Base-by-base conservation (phyloP, 805 yeast genomes). In the Candida nanaspora region DNA sequence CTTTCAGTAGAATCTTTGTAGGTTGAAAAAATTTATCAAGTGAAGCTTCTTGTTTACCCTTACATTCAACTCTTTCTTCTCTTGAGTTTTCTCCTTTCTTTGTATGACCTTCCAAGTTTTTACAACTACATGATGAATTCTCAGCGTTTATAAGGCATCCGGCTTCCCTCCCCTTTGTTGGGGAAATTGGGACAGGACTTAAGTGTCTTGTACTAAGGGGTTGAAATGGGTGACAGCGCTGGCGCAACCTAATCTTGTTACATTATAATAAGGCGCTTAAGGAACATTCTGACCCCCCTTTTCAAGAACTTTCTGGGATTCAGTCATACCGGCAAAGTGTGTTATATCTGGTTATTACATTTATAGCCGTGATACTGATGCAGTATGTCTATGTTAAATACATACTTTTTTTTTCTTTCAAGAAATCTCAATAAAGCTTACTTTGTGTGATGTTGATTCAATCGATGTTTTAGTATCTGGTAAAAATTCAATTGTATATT, bases 21-120 rank as follows among this genome's bases (percentile, higher is more conserved):
- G n/a, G n/a, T n/a, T n/a, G n/a, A n/a, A n/a, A 7, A 23, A 23
- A 23, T 28, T 14, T 28, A 28, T 7, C 30, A 10, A 6, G 7
- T 28, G 10, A 10, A 5, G 15, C n/a, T 28, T 14, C 15, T 28
- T 14, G 10, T 4, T 16, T 13, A 8, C 16, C 33, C 16, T 30
- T 16, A 4, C 19, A 7, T 33, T 20, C 15, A 33, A 10, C 37
- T 23, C 10, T 21, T 34, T 16, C 37, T 34, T 15, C 29, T 34
- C 22, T 23, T 15, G 21, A 18, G 13, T 23, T 29, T 40, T 41
- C 47, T 46, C 45, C 48, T 43, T 55, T 56, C 57, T 60, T 62
- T 35, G 57, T 69, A 73, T 73, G 77, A 68, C 72, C 81, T 78
- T 75, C 77, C 81, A 76, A 74, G 74, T 78, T 75, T 75, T 74